Conservation (phyloP, 495 filamentous ascomycete genomes). For the Glonium stellatum region DNA sequence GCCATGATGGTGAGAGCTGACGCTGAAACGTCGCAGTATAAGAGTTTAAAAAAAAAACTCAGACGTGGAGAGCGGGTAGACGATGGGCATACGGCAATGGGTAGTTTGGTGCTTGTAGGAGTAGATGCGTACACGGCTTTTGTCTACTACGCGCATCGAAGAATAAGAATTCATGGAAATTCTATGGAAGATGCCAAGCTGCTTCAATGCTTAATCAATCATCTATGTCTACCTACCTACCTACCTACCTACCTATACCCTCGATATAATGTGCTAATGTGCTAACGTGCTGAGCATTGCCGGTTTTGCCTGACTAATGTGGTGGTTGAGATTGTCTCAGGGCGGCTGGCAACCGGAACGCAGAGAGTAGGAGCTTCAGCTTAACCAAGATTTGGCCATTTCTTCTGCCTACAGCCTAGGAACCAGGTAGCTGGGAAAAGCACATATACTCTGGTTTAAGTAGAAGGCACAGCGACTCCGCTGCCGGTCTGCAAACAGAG, state of each 20-base stretch:
- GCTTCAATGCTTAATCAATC: background rate
- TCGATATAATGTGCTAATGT: too few species aligned
- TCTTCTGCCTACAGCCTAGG: background rate
- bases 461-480: too few species aligned
- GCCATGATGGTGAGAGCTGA: background rate
- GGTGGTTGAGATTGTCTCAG: background rate
- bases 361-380: background rate
- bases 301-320: background rate
- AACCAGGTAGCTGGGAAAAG: too few species aligned
- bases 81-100: background rate
- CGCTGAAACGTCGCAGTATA: constrained; percentile 1
- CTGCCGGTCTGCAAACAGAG: too few species aligned
- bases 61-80: background rate
- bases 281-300: background rate
- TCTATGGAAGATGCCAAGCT: background rate
- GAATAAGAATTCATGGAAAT: background rate
- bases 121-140: background rate
- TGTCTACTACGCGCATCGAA: background rate
- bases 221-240: background rate
- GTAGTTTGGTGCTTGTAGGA: background rate
- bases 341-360: background rate
- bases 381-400: background rate
- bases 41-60: background rate
- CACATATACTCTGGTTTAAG: too few species aligned
- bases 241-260: background rate